Conservation (phyloP, 192 early-diverging fungal species). For the Backusella westeae region DNA sequence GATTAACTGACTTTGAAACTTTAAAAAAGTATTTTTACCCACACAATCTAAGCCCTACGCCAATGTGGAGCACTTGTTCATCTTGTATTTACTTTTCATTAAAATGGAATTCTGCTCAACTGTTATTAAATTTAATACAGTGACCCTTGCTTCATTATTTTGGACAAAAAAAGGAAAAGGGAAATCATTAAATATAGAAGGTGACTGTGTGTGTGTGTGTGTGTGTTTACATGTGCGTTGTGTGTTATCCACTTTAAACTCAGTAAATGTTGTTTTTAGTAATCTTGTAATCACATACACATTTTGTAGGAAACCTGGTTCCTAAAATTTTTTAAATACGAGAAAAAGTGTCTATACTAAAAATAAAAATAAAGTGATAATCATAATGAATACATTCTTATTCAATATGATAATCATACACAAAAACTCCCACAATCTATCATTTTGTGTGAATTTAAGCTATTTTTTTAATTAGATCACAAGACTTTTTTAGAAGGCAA, state of each 20-base stretch:
- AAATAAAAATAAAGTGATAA: neutral
- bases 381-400: neutral
- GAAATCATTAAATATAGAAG: neutral
- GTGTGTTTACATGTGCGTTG: neutral
- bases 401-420: neutral
- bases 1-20: slow-evolving; percentile 1
- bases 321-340: too few species aligned
- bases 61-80: neutral
- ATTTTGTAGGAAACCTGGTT: too few species aligned
- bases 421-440: too few species aligned
- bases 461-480: neutral
- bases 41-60: neutral
- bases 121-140: neutral
- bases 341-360: too few species aligned
- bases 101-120: neutral
- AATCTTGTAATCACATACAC: neutral
- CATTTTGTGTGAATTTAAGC: neutral
- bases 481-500: neutral
- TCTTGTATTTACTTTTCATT: neutral
- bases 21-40: neutral
- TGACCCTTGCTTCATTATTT: neutral
- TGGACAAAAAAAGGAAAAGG: neutral
- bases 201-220: neutral
- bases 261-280: neutral
- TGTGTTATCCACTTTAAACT: neutral